Percentiles rank a stretch among this genome's conserved stretches.
phyloP scores from a whole-genome alignment of 345 rosid species.

The Arabidopsis thaliana region TAIR10.1 NC_003076.8:5281001-5281500 shows the following conservation, averaged over 20 bases:
- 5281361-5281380: background rate
- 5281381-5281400: background rate
- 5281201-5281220: background rate
- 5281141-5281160: slow-evolving; percentile 21
- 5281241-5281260: background rate
- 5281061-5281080: slow-evolving; percentile 75
- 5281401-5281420: slow-evolving; percentile 4
- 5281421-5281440: slow-evolving; percentile 23
- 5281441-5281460: slow-evolving; percentile 18
- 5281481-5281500: slow-evolving; percentile 41
- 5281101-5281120: slow-evolving; percentile 74
- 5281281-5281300: background rate
- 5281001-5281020: slow-evolving; percentile 66
- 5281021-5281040: slow-evolving; percentile 61
- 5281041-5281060: slow-evolving; percentile 65
- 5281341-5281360: background rate
- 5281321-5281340: background rate
- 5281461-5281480: slow-evolving; percentile 26
- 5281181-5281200: background rate
- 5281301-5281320: slow-evolving; percentile 14
- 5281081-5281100: slow-evolving; percentile 75
- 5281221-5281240: background rate
- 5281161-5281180: slow-evolving; percentile 7
- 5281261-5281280: background rate
- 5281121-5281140: background rate